These are phyloP conservation scores for Ramaria rubella DNA, from an alignment of 768 basidiomycete genomes.

Conservation along the genomic window DNA sequence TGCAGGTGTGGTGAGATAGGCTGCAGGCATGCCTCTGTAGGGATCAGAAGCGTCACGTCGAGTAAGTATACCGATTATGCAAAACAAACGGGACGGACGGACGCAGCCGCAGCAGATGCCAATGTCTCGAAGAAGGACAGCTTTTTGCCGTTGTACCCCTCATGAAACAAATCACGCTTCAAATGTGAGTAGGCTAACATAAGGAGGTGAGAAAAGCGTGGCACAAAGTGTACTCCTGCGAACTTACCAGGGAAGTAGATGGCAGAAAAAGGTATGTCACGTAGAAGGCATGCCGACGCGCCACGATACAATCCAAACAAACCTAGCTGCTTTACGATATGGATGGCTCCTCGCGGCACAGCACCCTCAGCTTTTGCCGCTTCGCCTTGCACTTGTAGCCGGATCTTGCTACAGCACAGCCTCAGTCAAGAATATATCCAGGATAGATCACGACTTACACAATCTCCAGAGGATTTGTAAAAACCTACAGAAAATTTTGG, in stretches of 20 bases:
- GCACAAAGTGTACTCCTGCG: neutral
- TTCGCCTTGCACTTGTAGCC: constrained; percentile 93
- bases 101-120: constrained; percentile 75
- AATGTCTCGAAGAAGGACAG: constrained; percentile 89
- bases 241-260: constrained; percentile 64
- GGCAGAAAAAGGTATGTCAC: constrained; percentile 96
- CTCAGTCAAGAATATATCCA: neutral
- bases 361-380: constrained; percentile 81
- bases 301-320: constrained; percentile 91
- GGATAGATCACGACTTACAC: constrained; percentile 48
- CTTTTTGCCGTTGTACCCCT: constrained; percentile 92
- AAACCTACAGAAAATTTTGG: constrained; percentile 49
- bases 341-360: constrained; percentile 75
- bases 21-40: constrained; percentile 92
- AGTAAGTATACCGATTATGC: constrained; percentile 2
- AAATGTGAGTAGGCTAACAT: constrained; percentile 69
- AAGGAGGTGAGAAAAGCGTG: constrained; percentile 21
- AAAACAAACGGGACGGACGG: neutral
- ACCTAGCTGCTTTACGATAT: constrained; percentile 91
- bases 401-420: constrained; percentile 63
- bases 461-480: constrained; percentile 96
- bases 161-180: constrained; percentile 91
- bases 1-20: constrained; percentile 87
- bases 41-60: constrained; percentile 25
- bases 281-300: constrained; percentile 84